Evolutionary conservation across 768 basidiomycete species (phyloP).

Genomic region (Hortiboletus flavorubellus): DNA sequence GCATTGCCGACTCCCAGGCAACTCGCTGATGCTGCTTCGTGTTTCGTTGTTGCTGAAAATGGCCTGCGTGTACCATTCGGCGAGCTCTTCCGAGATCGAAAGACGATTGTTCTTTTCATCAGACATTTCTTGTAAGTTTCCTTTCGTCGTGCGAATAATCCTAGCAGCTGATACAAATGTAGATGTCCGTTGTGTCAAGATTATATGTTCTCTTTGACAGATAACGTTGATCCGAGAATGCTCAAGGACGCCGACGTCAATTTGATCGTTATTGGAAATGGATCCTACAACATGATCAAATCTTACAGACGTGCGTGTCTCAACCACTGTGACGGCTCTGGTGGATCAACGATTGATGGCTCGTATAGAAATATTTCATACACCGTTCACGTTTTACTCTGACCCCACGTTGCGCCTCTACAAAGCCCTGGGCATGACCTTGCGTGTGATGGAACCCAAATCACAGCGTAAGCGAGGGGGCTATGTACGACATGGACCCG

Average conservation of each 20-base stretch:
- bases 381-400: constrained; percentile 73
- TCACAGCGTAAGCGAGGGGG: constrained; percentile 44
- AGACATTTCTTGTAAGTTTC: constrained; percentile 70
- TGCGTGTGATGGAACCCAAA: constrained; percentile 42
- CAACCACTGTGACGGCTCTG: not conserved
- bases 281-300: constrained; percentile 70
- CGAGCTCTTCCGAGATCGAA: constrained; percentile 53
- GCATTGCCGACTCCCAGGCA: constrained; percentile 51
- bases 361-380: constrained; percentile 60
- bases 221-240: constrained; percentile 43
- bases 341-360: not conserved
- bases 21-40: constrained; percentile 56
- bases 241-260: constrained; percentile 51
- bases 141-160: constrained; percentile 1
- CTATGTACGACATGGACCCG: constrained; percentile 63
- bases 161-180: not conserved
- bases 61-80: constrained; percentile 69
- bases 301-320: constrained; percentile 59
- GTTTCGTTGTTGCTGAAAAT: constrained; percentile 63
- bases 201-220: constrained; percentile 70
- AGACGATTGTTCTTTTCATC: constrained; percentile 79
- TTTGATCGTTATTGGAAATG: constrained; percentile 76
- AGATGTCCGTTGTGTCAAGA: constrained; percentile 85
- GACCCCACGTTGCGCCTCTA: constrained; percentile 73
- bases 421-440: constrained; percentile 71